Conservation (phyloP, 306 rosid genomes). For the Prosopis cineraria region DNA sequence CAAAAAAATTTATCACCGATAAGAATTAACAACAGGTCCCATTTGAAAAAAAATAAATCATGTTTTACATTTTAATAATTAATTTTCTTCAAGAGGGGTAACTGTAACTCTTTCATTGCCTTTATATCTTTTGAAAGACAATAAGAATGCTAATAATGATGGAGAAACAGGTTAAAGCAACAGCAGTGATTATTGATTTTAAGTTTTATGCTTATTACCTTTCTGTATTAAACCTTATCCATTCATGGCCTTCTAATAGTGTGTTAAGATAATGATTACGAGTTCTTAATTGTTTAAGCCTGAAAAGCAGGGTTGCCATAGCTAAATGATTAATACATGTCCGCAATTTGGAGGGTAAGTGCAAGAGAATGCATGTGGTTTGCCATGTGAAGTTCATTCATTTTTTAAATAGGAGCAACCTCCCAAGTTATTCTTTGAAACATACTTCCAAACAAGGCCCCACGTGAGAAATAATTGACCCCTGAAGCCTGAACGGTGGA, state of each 20-base stretch:
- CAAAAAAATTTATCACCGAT: no score
- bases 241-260: conserved; percentile 16
- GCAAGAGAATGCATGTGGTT: conserved; percentile 60
- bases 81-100: no score
- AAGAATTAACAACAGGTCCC: no score
- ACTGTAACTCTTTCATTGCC: no score
- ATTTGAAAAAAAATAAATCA: no score
- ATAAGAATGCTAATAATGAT: conserved; percentile 11
- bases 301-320: conserved; percentile 30
- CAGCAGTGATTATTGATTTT: neutral
- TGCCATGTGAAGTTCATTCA: conserved; percentile 74
- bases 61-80: no score
- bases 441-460: conserved; percentile 46
- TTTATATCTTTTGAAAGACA: neutral
- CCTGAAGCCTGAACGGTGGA: neutral
- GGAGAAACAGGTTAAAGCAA: neutral
- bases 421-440: conserved; percentile 32
- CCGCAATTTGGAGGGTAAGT: conserved; percentile 44
- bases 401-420: conserved; percentile 29
- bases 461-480: conserved; percentile 67
- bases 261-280: conserved; percentile 28
- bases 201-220: conserved; percentile 9
- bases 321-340: conserved; percentile 47
- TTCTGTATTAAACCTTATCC: conserved; percentile 7
- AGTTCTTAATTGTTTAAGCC: conserved; percentile 20